These are phyloP conservation scores for Climacium dendroides DNA, from an alignment of 225 moss, liverwort and hornwort species.

Conservation along the genomic window DNA sequence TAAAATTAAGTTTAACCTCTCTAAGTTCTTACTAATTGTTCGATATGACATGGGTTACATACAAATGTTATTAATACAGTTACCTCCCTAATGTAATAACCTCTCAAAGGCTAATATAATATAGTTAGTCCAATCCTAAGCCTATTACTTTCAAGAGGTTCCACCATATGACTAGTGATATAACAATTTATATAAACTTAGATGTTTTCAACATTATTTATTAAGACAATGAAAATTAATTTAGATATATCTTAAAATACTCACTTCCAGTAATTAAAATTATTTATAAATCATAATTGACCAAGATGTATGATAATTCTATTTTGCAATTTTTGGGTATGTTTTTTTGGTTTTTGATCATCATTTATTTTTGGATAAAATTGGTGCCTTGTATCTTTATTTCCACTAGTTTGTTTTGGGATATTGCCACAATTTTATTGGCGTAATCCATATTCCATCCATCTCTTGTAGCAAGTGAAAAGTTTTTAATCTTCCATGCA, in stretches of 20 bases:
- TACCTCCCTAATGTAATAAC: too few species aligned
- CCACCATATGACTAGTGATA: not conserved
- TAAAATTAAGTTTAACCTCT: not conserved
- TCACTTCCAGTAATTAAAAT: not conserved
- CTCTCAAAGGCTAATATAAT: too few species aligned
- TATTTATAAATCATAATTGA: too few species aligned
- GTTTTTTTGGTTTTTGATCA: not conserved
- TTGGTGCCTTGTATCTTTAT: not conserved
- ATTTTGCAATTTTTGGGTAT: not conserved
- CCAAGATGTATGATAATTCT: not conserved
- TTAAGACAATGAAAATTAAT: not conserved
- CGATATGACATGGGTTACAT: fast-evolving
- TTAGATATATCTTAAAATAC: not conserved
- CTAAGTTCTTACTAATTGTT: not conserved
- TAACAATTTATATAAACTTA: not conserved
- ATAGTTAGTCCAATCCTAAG: too few species aligned
- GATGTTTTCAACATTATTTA: not conserved
- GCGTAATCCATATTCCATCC: not conserved
- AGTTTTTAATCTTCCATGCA: not conserved
- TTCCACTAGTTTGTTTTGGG: not conserved
- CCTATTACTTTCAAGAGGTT: too few species aligned
- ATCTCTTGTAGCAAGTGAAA: fast-evolving
- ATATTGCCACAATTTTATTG: not conserved
- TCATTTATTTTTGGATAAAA: not conserved
- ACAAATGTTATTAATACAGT: not conserved